phyloP scores from a whole-genome alignment of 257 asterid species.

The Oldenlandia corymbosa region DNA sequence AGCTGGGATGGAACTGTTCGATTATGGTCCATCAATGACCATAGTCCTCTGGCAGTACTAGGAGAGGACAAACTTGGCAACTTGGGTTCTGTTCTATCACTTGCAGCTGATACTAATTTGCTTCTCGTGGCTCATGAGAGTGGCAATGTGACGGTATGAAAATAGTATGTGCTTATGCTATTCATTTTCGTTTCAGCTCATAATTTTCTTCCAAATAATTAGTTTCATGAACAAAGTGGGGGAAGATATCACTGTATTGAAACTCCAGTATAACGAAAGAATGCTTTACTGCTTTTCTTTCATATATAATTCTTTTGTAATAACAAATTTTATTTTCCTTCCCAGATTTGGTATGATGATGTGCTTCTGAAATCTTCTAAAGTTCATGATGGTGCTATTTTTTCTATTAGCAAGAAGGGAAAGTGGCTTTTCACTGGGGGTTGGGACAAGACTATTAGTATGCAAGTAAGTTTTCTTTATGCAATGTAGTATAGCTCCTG shows the following conservation, averaged over 20 bases:
- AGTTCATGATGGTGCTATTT: constrained; percentile 56
- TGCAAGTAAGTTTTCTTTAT: constrained; percentile 41
- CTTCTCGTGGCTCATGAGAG: constrained; percentile 66
- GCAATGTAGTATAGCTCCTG: not conserved
- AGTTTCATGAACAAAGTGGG: not conserved
- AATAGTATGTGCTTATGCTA: not conserved
- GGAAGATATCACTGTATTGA: not conserved
- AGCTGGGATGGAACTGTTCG: constrained; percentile 97
- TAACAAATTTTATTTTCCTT: not conserved
- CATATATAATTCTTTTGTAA: not conserved
- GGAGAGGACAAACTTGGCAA: constrained; percentile 49
- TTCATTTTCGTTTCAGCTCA: not conserved
- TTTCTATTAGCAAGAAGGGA: constrained; percentile 56
- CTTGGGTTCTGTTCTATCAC: constrained; percentile 49
- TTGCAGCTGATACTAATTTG: constrained; percentile 50
- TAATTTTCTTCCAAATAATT: not conserved
- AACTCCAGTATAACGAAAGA: not conserved
- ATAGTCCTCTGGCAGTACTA: constrained; percentile 63
- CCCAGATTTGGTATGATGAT: constrained; percentile 64
- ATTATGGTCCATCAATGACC: constrained; percentile 83
- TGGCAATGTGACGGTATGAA: constrained; percentile 60
- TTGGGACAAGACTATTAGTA: constrained; percentile 61
- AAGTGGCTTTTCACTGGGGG: constrained; percentile 77
- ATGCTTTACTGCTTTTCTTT: not conserved
- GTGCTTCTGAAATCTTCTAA: constrained; percentile 45